Conservation (phyloP, 164 flowering plant genomes). For the Liquidambar formosana region DNA sequence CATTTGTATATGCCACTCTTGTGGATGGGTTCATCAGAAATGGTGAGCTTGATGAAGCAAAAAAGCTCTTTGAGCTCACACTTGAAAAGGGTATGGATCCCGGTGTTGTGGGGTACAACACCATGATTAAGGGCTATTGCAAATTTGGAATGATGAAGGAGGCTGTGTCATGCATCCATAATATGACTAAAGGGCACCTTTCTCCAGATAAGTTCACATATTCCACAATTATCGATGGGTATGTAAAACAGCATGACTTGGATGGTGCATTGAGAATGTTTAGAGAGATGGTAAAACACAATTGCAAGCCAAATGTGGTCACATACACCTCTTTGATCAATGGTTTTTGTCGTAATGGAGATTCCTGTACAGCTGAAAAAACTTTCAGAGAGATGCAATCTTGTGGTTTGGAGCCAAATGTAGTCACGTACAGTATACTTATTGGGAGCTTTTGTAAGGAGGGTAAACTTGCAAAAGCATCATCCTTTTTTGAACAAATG, state of each 20-base stretch:
- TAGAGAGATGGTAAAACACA: conserved; percentile 45
- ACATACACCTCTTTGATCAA: conserved; percentile 73
- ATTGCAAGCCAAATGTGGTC: conserved; percentile 68
- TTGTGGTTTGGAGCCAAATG: conserved; percentile 64
- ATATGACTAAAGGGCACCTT: conserved; percentile 40
- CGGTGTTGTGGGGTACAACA: conserved; percentile 63
- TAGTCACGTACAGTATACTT: conserved; percentile 69
- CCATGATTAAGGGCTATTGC: conserved; percentile 84
- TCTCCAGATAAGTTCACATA: conserved; percentile 71
- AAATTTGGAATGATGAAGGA: conserved; percentile 70
- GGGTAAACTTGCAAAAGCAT: conserved; percentile 59
- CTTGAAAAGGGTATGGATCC: conserved; percentile 45
- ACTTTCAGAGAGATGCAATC: conserved; percentile 54
- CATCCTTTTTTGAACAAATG: conserved; percentile 67
- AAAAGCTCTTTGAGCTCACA: conserved; percentile 46
- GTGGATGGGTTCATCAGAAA: conserved; percentile 69
- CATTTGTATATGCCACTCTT: conserved; percentile 60
- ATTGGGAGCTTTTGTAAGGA: conserved; percentile 63
- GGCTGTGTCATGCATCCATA: conserved; percentile 51
- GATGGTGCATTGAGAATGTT: conserved; percentile 49
- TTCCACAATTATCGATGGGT: conserved; percentile 78
- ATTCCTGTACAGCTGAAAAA: conserved; percentile 46
- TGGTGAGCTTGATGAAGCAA: conserved; percentile 61
- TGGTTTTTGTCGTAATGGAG: conserved; percentile 67
- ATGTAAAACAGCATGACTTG: conserved; percentile 62